Evolutionary conservation across 2,329 filamentous ascomycete genomes (phyloP).

Genomic region (Sporothrix sp.): DNA sequence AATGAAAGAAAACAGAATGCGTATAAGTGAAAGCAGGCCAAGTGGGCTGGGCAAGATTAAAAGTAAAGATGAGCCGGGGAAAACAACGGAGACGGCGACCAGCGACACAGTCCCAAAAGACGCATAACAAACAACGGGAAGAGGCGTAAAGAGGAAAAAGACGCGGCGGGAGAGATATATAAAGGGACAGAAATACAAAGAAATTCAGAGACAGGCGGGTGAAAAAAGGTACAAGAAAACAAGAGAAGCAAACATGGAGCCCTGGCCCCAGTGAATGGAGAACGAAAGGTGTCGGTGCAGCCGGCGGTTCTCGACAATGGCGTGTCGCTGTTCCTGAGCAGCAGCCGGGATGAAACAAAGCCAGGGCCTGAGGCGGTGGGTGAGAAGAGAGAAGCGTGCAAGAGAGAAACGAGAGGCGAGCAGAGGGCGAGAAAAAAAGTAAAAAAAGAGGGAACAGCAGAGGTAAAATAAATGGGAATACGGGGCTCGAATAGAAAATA

Average conservation of each 20-base stretch:
- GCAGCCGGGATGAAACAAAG: constrained; percentile 9
- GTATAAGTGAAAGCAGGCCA: background rate
- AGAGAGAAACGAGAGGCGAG: background rate
- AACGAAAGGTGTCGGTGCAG: background rate
- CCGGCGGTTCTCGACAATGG: background rate
- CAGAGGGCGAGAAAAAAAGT: background rate
- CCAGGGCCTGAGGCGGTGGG: background rate
- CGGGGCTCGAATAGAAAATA: background rate
- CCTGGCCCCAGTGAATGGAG: too few species aligned
- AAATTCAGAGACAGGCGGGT: too few species aligned
- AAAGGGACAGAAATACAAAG: background rate
- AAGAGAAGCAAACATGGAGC: background rate
- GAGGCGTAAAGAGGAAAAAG: background rate
- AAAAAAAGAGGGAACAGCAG: background rate
- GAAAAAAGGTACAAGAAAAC: background rate
- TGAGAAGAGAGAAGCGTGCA: background rate
- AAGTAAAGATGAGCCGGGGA: background rate
- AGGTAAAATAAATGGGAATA: background rate
- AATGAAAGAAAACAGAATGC: background rate
- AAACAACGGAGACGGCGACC: background rate
- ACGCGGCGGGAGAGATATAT: background rate
- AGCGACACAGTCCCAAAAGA: background rate
- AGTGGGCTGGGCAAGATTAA: background rate
- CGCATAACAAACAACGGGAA: background rate
- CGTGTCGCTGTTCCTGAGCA: constrained; percentile 12